A percentile compares a stretch with the other conserved stretches of the same genome.
These are phyloP conservation scores for Ustilago cynodontis DNA, from an alignment of 1,284 basidiomycete genomes.

Conservation along the genomic window DNA sequence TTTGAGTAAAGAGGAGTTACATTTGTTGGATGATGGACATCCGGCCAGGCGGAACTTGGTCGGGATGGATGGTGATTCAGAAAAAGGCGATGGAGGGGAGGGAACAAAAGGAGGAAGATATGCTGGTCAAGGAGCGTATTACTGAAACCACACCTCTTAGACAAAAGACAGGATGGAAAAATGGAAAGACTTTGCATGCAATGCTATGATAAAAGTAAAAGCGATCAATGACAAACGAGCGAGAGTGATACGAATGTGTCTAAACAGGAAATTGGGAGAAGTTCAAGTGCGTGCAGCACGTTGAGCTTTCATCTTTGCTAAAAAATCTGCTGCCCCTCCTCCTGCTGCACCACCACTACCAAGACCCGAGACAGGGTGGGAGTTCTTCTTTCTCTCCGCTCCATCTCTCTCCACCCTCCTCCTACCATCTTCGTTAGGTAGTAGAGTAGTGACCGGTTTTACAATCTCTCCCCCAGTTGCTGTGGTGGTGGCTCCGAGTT, in stretches of 20 bases:
- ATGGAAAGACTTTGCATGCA: neutral
- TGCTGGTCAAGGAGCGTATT: slow-evolving; percentile 57
- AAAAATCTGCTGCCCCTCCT: slow-evolving; percentile 33
- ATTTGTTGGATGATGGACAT: slow-evolving; percentile 21
- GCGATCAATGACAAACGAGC: neutral
- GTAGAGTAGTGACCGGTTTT: neutral
- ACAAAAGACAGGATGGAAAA: neutral
- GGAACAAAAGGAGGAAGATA: slow-evolving; percentile 11
- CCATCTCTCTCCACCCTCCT: slow-evolving; percentile 3
- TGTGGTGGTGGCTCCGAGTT: neutral
- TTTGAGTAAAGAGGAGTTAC: slow-evolving; percentile 16
- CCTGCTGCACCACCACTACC: neutral
- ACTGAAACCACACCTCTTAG: slow-evolving; percentile 12
- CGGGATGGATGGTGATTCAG: neutral
- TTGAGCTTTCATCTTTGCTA: slow-evolving; percentile 49
- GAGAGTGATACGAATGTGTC: neutral
- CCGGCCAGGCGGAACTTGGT: slow-evolving; percentile 21
- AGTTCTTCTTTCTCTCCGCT: neutral
- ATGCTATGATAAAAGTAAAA: neutral
- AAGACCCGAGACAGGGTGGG: neutral
- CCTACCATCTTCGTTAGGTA: neutral
- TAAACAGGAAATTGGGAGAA: too few relatives aligned
- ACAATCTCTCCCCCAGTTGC: neutral
- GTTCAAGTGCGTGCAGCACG: slow-evolving; percentile 15
- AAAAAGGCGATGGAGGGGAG: slow-evolving; percentile 2